Evolutionary conservation across 805 yeast species (phyloP), one percentile per base, ranked within the genome.

Genomic region (Candida coquimbonensis): DNA sequence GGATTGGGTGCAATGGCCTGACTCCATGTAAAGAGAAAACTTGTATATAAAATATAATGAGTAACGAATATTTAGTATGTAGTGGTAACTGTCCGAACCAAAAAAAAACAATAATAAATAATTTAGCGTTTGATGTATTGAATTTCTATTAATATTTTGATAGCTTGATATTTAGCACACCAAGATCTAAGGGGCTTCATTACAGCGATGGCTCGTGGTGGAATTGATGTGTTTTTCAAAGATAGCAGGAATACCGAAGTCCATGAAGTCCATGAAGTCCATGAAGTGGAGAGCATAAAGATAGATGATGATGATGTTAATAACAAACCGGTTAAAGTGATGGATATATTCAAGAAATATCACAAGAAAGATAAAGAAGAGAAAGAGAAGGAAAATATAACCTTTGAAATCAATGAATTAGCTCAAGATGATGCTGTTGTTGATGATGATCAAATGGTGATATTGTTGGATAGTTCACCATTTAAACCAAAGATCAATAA

Each of bases 1-100:
- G 85, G 85, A 1, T 64, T 79, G 36, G 83, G 83, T 9, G 82
- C 77, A 2, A 70, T 78, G 62, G 81, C 76, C 7, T 54, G 36
- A 48, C 21, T 17, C 19, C 19, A 17, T 17, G 19, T 17, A 17
- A 9, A 29, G 21, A 12, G 12, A 34, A 34, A 35, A 7, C n/a
- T 21, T 39, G 39, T 24, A 33, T 13, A 38, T 34, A 45, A 7
- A 9, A 33, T 26, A 26, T 40, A 26, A 35, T 24, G 34, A 38
- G 27, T 25, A 33, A 37, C 24, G 48, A 42, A 9, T 16, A 21
- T 36, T 21, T 13, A 36, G 3, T 7, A 16, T 21, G 5, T 21
- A 21, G 24, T 21, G 5, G 7, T 21, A 5, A 36, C 27, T 36
- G 38, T 21, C n/a, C 38, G n/a, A 5, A 21, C 38, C 38, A n/a